Base-by-base conservation (phyloP, 257 asterid species). In the Ehretia macrophylla region DNA sequence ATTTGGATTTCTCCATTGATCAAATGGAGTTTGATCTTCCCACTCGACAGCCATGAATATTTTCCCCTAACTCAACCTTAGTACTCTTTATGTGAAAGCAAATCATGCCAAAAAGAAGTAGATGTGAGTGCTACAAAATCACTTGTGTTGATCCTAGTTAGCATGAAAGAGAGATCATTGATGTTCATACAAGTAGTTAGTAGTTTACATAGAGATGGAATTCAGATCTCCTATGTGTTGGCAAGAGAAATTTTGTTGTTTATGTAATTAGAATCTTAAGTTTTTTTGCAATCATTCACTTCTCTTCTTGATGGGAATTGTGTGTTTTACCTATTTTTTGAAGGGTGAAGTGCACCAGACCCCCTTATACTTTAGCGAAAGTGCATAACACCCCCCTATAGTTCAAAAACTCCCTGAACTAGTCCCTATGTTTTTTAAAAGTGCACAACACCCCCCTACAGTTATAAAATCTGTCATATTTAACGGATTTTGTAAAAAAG, bases 1-100 rank as follows among this genome's bases (percentile, higher is more conserved):
- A 81, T 22, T 62, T 75, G 60, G 77, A 83, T 66, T 59, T 77
- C 67, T 64, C 68, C 11, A 39, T 73, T 0, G 83, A 81, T 67
- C 74, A 74, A 55, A 53, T 17, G 60, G 52, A 59, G 61, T 71
- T 82, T 55, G 80, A 72, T 40, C 61, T 58, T 72, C 66, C 17
- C 60, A 17, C 58, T 78, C 51, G 83, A 83, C 38, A 42, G 69
- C 44, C 19, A 39, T 14, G 76, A 74, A 32, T 75, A 50, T 51
- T 75, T n/a, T 75, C 53, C 37, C 53, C 14, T 66, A 62, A 70
- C 14, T 17, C 11, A 8, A 45, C 17, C 50, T 45, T 45, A 4
- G n/a, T 45, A 0, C 14, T 45, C 8, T 10, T 45, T 14, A 12
- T 14, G 14, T 5, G 1, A 45, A 14, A 45, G 17, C 11, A 18